These are phyloP conservation scores for Capronia americana DNA, from an alignment of 2,329 filamentous ascomycete genomes.

Conservation along the genomic window DNA sequence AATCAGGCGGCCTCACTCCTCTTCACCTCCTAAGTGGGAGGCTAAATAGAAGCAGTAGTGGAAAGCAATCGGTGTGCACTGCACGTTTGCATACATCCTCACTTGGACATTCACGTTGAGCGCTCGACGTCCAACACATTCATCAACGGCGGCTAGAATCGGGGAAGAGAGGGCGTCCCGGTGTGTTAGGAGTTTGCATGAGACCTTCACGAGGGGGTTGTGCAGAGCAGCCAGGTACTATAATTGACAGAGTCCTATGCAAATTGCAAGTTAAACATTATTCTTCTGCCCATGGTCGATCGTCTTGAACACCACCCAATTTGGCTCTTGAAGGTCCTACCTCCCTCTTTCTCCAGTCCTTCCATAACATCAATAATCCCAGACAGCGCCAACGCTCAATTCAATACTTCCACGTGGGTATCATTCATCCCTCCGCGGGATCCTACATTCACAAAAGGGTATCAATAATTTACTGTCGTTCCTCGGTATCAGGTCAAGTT, in stretches of 20 bases:
- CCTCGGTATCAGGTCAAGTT: background rate
- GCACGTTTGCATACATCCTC: no score
- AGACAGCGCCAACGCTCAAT: conserved; percentile 25
- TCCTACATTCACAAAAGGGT: conserved; percentile 18
- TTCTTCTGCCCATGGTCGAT: background rate
- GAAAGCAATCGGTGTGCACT: no score
- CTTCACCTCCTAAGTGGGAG: no score
- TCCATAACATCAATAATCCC: background rate
- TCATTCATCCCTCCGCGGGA: conserved; percentile 9
- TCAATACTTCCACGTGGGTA: conserved; percentile 17
- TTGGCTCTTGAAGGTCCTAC: background rate
- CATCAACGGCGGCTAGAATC: background rate
- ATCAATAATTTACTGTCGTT: conserved; percentile 17
- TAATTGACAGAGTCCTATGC: background rate
- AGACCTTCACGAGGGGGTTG: background rate
- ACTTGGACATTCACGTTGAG: no score
- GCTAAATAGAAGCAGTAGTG: no score
- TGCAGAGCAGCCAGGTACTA: background rate
- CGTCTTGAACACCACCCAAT: background rate
- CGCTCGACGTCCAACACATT: background rate
- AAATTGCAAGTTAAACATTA: background rate
- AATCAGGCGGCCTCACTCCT: background rate
- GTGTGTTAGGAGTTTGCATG: background rate
- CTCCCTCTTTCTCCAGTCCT: background rate
- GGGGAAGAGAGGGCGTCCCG: no score